Conservation (phyloP, 2,329 filamentous ascomycete species). For the Fusarium penzigii region DNA sequence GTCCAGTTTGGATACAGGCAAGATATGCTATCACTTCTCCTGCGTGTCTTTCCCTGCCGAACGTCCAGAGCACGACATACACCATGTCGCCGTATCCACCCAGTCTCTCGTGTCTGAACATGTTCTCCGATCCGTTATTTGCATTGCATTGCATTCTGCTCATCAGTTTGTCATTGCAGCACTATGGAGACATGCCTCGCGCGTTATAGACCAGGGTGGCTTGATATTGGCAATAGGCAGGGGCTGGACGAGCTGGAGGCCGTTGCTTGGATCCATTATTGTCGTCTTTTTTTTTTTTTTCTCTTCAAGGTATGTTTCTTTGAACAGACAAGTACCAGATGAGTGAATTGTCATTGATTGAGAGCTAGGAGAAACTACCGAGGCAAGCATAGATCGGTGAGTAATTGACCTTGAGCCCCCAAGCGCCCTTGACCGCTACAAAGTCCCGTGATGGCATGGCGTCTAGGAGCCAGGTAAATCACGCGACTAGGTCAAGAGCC, state of each 20-base stretch:
- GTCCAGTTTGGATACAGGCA: conserved; percentile 14
- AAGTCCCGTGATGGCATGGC: background rate
- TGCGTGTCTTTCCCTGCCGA: conserved; percentile 25
- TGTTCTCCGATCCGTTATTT: conserved; percentile 27
- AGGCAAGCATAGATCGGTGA: background rate
- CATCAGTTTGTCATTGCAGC: conserved; percentile 10
- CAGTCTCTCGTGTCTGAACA: conserved; percentile 11
- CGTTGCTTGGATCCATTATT: background rate
- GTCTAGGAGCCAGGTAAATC: background rate
- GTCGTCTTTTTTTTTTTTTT: background rate
- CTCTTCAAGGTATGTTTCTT: background rate
- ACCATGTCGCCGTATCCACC: conserved; percentile 1
- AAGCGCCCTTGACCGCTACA: background rate
- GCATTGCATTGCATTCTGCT: conserved; percentile 13
- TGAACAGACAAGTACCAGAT: background rate
- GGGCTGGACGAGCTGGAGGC: conserved; percentile 1
- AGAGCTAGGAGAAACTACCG: background rate
- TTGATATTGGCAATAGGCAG: conserved; percentile 19
- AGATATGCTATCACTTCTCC: conserved; percentile 10
- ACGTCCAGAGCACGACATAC: conserved; percentile 14
- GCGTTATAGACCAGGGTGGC: conserved; percentile 23
- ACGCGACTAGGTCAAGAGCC: background rate
- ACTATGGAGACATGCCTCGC: conserved; percentile 11
- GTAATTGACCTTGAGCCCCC: background rate
- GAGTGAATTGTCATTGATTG: background rate